A percentile compares a stretch with the other conserved stretches of the same genome.
Conservation (phyloP, 768 basidiomycete species). For the Russula abietina region DNA sequence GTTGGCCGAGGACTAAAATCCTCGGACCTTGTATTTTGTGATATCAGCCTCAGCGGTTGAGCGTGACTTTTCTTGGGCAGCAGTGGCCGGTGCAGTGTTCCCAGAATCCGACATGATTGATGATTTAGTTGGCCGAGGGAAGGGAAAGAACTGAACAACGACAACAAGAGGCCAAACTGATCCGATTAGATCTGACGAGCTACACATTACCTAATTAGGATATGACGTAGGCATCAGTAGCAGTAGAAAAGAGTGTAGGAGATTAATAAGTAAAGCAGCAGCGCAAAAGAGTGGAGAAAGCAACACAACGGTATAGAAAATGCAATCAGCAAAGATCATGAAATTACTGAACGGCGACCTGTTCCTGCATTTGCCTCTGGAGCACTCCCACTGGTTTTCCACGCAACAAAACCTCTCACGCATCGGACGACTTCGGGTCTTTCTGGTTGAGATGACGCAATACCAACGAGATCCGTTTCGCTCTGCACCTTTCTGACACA, state of each 20-base stretch:
- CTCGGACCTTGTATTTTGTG: conserved; percentile 78
- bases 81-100: conserved; percentile 31
- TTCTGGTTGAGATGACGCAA: neutral
- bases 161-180: neutral
- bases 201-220: conserved; percentile 3
- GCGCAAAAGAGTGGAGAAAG: neutral
- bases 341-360: neutral
- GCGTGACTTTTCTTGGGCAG: conserved; percentile 39
- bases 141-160: neutral
- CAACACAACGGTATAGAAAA: neutral
- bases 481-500: neutral
- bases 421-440: conserved; percentile 18
- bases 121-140: neutral
- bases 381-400: conserved; percentile 14
- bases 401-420: conserved; percentile 24
- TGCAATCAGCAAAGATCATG: neutral
- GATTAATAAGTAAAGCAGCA: neutral
- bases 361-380: neutral
- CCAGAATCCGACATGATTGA: conserved; percentile 61
- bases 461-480: neutral
- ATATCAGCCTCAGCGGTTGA: conserved; percentile 66
- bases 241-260: no score
- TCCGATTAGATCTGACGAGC: conserved; percentile 7
- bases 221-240: neutral
- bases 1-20: neutral